Conservation (phyloP, 2,329 filamentous ascomycete genomes). For the Cercospora brassicicola region DNA sequence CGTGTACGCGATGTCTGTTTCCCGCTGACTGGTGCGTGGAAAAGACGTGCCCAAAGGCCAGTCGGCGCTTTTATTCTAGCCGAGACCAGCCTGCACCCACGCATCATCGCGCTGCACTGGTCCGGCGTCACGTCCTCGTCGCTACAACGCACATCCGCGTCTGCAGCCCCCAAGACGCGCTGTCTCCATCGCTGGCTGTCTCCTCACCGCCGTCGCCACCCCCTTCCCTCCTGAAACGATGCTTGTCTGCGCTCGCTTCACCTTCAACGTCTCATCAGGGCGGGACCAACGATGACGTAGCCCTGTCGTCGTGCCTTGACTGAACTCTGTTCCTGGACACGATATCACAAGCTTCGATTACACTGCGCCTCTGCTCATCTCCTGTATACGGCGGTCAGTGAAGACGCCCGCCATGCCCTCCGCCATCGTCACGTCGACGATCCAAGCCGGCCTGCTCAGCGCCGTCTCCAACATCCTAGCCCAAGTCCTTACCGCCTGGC, state of each 20-base stretch:
- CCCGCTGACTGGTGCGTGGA: too few species aligned
- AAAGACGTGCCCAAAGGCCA: not conserved
- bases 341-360: not conserved
- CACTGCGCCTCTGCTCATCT: not conserved
- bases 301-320: not conserved
- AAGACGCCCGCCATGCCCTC: slow-evolving; percentile 42
- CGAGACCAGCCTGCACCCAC: not conserved
- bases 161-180: not conserved
- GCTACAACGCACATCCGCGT: not conserved
- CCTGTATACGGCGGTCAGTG: not conserved
- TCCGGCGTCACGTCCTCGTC: not conserved
- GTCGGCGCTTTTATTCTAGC: not conserved
- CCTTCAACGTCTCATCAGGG: not conserved
- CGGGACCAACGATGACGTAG: not conserved
- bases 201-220: not conserved
- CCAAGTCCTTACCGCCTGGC: slow-evolving; percentile 66
- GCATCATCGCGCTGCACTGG: not conserved
- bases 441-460: slow-evolving; percentile 66
- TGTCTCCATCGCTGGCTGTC: not conserved
- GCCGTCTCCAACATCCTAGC: slow-evolving; percentile 71
- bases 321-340: not conserved
- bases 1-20: not conserved
- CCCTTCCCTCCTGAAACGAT: not conserved
- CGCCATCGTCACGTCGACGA: slow-evolving; percentile 59
- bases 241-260: not conserved